Evolutionary conservation across 2,329 filamentous ascomycete genomes (phyloP), one percentile per base, ranked within the genome.

Genomic region (Cadophora sp.): DNA sequence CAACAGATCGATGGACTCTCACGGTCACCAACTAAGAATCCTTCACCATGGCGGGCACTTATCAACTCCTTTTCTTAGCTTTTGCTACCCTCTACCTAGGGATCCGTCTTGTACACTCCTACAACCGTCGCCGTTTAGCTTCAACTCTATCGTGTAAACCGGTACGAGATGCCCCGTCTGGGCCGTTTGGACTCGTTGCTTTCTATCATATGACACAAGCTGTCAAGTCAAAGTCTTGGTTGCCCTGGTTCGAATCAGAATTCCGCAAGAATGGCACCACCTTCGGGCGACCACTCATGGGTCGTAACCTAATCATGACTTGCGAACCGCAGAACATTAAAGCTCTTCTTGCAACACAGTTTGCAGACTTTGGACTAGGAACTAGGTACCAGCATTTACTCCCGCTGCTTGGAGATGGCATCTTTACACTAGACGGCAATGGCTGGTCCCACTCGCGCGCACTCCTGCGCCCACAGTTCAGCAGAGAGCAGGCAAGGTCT

Each of bases 381-480:
- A 69, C 76, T 40, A 84, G 84, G 69, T 80, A 82, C 67, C 68
- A 79, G 1, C 73, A 78, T 4, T 83, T 83, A 78, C 74, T 78
- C 1, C 83, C 82, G 0, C 80, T 87, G 65, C 76, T 87, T 3
- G 85, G 85, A 9, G 80, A 86, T 68, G 84, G 83, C 66, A 87
- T 88, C 72, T 87, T 87, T 71, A 84, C 82, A 0, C 81, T 80
- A 0, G 84, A 87, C 61, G 84, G 84, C 1, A 75, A 79, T 50
- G 75, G 77, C n/a, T 87, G 85, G 80, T 76, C 77, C 65, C 76
- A 79, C 46, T 81, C 79, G 6, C 73, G 80, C 1, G 76, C 78
- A n/a, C 72, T 81, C 9, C 73, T 82, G 53, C 77, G 80, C 0
- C 93, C 93, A 0, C 92, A 95, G 76, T 97, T 97, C 79, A 60